Percentiles rank a stretch among this genome's conserved stretches.
Conservation (phyloP, 148 eudicot species). For the Rhododendron mucronatum region DNA sequence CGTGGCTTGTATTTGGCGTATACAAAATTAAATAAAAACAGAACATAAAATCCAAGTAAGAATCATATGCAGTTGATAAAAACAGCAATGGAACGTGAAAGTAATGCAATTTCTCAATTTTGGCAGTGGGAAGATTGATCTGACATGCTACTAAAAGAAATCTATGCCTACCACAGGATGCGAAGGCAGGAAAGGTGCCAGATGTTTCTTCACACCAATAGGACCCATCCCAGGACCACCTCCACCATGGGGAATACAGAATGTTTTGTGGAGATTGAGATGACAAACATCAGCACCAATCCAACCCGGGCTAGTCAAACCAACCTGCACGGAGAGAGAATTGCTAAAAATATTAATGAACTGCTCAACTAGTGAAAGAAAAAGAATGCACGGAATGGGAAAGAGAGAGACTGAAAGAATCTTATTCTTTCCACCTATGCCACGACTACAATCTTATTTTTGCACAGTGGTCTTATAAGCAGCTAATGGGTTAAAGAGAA, state of each 20-base stretch:
- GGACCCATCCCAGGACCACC: constrained; percentile 99
- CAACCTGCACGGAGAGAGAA: constrained; percentile 53
- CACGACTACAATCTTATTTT: background rate
- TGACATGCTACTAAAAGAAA: background rate
- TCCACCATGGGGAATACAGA: constrained; percentile 98
- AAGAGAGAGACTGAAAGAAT: background rate
- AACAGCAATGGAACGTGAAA: background rate
- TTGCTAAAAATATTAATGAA: background rate
- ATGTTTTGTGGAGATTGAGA: constrained; percentile 97
- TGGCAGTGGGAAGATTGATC: background rate
- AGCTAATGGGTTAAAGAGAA: background rate
- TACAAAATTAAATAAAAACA: background rate
- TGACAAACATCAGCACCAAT: constrained; percentile 99
- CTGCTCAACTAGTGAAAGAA: background rate
- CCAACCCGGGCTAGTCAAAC: constrained; percentile 92
- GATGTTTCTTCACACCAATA: constrained; percentile 95
- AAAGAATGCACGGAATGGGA: background rate
- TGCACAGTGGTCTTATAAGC: background rate
- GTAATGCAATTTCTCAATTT: background rate
- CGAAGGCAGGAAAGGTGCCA: constrained; percentile 93
- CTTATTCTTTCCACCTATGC: background rate
- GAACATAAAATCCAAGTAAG: background rate
- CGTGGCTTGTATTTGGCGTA: background rate
- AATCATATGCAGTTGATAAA: constrained; percentile 4
- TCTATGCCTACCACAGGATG: constrained; percentile 84